phyloP scores from a whole-genome alignment of 352 stramenopile genomes.

The Peronosclerospora sorghi region DNA sequence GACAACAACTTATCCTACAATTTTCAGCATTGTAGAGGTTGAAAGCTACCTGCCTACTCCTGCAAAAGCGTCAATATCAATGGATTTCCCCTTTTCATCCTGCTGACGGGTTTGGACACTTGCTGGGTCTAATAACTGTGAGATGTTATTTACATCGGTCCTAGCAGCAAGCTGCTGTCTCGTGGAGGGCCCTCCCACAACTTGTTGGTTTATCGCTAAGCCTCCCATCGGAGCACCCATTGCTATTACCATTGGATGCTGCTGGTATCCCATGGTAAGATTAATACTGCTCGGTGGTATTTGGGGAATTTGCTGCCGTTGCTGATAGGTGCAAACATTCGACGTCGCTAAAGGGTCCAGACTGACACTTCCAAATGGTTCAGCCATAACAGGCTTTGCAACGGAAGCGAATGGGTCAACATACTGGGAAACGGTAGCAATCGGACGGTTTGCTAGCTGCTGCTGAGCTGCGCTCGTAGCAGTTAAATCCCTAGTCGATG shows the following conservation, averaged over 20 bases:
- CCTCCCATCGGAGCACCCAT: constrained; percentile 13
- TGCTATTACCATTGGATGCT: constrained; percentile 10
- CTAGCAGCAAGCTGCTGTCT: constrained; percentile 15
- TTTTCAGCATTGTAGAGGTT: background rate
- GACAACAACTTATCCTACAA: background rate
- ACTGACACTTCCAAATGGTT: constrained; percentile 36
- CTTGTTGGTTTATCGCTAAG: constrained; percentile 20
- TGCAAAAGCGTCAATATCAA: constrained; percentile 79
- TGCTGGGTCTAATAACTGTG: constrained; percentile 70
- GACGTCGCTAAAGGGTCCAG: constrained; percentile 36
- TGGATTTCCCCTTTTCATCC: constrained; percentile 40
- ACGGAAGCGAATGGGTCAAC: constrained; percentile 55
- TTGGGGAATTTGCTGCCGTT: constrained; percentile 15
- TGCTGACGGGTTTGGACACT: constrained; percentile 33
- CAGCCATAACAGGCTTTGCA: constrained; percentile 28
- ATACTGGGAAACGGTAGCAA: constrained; percentile 17
- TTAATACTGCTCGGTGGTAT: constrained; percentile 7
- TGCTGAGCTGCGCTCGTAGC: constrained; percentile 1
- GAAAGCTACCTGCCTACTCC: constrained; percentile 26
- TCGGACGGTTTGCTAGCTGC: constrained; percentile 12
- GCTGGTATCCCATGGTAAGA: constrained; percentile 14
- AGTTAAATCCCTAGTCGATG: constrained; percentile 4
- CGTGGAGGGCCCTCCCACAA: constrained; percentile 10
- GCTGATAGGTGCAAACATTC: constrained; percentile 13
- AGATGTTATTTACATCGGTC: constrained; percentile 44